Conservation (phyloP, 257 asterid species). For the Solanum tarapatanum region DNA sequence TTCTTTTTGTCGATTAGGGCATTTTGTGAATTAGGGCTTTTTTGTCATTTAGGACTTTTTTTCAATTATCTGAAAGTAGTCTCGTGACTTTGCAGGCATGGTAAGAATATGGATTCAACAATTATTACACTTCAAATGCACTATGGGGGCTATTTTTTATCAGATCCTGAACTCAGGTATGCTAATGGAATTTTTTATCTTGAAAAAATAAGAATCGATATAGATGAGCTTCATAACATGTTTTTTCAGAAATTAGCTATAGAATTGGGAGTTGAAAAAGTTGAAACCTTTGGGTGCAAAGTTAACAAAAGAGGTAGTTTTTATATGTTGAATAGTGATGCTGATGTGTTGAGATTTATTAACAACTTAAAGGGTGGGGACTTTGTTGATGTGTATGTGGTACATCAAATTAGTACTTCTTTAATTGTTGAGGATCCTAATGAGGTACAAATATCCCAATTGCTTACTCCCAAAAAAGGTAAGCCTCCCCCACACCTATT, state of each 20-base stretch:
- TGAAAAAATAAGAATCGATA: background rate
- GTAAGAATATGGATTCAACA: background rate
- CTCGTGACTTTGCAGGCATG: background rate
- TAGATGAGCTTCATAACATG: background rate
- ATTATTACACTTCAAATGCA: background rate
- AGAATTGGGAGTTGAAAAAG: background rate
- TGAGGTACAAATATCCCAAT: background rate
- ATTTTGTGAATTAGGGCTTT: background rate
- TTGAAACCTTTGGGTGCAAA: background rate
- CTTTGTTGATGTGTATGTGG: background rate
- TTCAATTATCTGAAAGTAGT: background rate
- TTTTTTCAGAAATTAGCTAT: background rate
- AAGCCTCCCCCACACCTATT: background rate
- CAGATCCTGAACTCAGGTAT: background rate
- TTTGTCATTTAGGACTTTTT: background rate
- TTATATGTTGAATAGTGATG: background rate
- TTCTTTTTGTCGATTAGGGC: background rate
- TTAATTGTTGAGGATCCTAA: background rate
- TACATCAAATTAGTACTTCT: background rate
- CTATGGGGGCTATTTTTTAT: background rate
- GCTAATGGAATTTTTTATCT: background rate
- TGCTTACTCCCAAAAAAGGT: background rate
- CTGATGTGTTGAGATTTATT: background rate
- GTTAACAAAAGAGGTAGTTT: background rate
- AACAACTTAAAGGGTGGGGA: background rate